These are phyloP conservation scores for Dissophora ornata DNA, from an alignment of 192 early-diverging fungal genomes.

Conservation along the genomic window DNA sequence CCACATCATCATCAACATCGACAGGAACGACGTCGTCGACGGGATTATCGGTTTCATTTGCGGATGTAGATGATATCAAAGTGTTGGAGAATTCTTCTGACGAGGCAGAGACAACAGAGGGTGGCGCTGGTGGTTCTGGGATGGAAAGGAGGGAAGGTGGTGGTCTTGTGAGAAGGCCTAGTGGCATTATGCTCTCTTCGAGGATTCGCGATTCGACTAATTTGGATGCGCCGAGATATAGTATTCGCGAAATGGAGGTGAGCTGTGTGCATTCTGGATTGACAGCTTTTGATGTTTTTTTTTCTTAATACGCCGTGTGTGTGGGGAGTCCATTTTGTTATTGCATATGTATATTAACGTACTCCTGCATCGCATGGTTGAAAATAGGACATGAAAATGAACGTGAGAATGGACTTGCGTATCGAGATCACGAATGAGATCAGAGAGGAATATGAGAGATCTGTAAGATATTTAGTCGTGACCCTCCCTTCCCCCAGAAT, in stretches of 20 bases:
- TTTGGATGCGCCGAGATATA: slow-evolving; percentile 49
- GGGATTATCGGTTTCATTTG: slow-evolving; percentile 25
- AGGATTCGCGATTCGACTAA: slow-evolving; percentile 53
- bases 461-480: slow-evolving; percentile 20
- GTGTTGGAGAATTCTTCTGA: slow-evolving; percentile 3
- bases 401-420: slow-evolving; percentile 49
- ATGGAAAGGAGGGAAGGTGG: slow-evolving; percentile 12
- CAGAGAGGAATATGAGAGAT: slow-evolving; percentile 47
- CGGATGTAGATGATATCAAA: slow-evolving; percentile 18
- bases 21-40: not conserved
- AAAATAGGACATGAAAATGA: slow-evolving; percentile 53
- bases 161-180: slow-evolving; percentile 27
- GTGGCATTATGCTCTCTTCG: slow-evolving; percentile 42
- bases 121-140: not conserved
- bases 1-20: not conserved
- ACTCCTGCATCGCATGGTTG: not conserved
- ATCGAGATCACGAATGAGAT: slow-evolving; percentile 55
- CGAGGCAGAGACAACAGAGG: not conserved
- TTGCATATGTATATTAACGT: no score
- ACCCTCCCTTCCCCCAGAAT: no score
- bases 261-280: not conserved
- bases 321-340: no score
- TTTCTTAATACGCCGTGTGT: no score
- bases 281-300: no score
- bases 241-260: slow-evolving; percentile 54